These are phyloP conservation scores for Leucoagaricus sp. DNA, from an alignment of 1,284 basidiomycete species.

Conservation along the genomic window DNA sequence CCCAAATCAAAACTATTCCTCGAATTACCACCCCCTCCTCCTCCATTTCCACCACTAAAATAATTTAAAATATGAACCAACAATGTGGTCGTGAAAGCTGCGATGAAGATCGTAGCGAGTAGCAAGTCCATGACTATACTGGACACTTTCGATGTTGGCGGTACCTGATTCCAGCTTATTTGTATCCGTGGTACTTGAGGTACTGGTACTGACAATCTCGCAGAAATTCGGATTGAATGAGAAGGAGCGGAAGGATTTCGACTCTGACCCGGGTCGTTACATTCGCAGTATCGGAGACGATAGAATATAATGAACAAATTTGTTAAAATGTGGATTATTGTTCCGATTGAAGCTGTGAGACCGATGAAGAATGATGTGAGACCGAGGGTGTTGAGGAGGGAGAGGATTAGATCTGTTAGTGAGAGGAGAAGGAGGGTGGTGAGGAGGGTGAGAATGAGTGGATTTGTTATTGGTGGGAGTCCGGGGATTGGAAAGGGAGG, in stretches of 20 bases:
- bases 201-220: too few relatives aligned
- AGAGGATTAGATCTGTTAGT: neutral
- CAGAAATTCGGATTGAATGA: neutral
- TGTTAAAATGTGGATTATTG: neutral
- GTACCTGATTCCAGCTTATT: neutral
- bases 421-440: neutral
- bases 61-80: neutral
- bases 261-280: neutral
- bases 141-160: slow-evolving; percentile 1
- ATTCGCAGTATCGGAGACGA: neutral
- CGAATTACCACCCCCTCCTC: neutral
- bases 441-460: neutral
- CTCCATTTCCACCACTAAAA: neutral
- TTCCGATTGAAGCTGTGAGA: neutral
- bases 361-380: slow-evolving; percentile 9
- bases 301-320: neutral
- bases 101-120: neutral
- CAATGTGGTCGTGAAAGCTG: neutral
- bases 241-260: neutral
- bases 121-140: neutral
- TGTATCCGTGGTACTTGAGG: too few relatives aligned
- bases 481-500: neutral
- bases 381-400: neutral
- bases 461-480: neutral
- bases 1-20: too few relatives aligned